A percentile compares a stretch with the other conserved stretches of the same genome.
These are phyloP conservation scores for Diplotaxis tenuifolia DNA, from an alignment of 345 rosid genomes.

Conservation along the genomic window DNA sequence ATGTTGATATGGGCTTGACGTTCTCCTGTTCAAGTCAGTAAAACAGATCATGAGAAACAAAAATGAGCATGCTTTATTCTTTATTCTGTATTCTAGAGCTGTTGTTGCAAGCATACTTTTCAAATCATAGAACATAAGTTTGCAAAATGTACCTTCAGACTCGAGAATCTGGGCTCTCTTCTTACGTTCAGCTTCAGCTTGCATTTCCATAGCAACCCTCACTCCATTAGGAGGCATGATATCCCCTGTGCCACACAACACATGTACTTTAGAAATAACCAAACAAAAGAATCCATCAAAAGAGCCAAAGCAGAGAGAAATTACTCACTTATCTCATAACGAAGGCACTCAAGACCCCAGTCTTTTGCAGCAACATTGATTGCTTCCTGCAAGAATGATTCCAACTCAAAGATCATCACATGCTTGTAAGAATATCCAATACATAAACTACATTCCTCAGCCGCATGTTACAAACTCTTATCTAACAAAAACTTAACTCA, in stretches of 20 bases:
- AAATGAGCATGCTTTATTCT: background rate
- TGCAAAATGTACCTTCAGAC: slow-evolving; percentile 57
- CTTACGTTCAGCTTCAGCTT: slow-evolving; percentile 97
- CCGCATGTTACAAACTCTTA: background rate
- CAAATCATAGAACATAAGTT: background rate
- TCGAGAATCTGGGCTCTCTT: slow-evolving; percentile 91
- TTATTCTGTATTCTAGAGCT: background rate
- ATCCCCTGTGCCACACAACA: slow-evolving; percentile 60
- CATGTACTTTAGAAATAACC: background rate
- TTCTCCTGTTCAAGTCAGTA: slow-evolving; percentile 30
- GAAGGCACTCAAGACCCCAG: slow-evolving; percentile 94
- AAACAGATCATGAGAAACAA: slow-evolving; percentile 19
- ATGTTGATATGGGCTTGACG: slow-evolving; percentile 55
- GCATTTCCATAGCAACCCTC: slow-evolving; percentile 97
- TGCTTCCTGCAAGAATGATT: slow-evolving; percentile 55
- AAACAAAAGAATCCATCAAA: background rate
- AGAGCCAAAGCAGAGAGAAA: background rate
- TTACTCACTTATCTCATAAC: slow-evolving; percentile 89
- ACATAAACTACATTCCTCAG: background rate
- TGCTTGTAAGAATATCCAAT: background rate
- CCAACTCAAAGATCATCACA: background rate
- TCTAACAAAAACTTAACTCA: background rate
- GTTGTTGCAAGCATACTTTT: background rate
- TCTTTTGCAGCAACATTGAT: slow-evolving; percentile 87
- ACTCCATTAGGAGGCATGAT: slow-evolving; percentile 94